These are phyloP conservation scores for Colletotrichum tamarilloi DNA, from an alignment of 2,329 filamentous ascomycete species.

Conservation along the genomic window DNA sequence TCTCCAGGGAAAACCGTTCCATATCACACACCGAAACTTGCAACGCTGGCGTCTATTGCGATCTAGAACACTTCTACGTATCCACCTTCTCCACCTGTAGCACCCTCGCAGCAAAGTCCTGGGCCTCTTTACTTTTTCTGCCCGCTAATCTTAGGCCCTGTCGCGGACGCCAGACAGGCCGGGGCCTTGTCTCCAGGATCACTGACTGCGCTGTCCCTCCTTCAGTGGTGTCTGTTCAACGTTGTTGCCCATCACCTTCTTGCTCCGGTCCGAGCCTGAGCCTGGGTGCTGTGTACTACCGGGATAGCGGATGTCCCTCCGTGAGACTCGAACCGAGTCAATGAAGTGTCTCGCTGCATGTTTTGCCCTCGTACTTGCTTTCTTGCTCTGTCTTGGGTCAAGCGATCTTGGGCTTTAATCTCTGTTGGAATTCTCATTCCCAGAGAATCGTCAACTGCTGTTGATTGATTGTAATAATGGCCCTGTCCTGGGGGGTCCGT, in stretches of 20 bases:
- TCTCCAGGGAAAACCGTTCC: slow-evolving; percentile 27
- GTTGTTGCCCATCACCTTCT: not conserved
- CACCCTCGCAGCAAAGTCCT: slow-evolving; percentile 2
- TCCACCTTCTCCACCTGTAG: slow-evolving; percentile 1
- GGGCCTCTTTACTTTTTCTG: not conserved
- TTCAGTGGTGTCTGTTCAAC: not conserved
- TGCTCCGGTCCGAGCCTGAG: slow-evolving; percentile 16
- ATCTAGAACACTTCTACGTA: slow-evolving; percentile 30
- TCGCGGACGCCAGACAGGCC: not conserved
- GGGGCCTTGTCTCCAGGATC: not conserved
- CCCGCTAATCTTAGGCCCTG: not conserved
- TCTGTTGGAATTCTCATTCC: no score
- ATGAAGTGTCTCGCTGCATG: slow-evolving; percentile 23
- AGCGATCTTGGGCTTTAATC: not conserved
- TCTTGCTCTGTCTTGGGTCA: not conserved
- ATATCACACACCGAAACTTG: slow-evolving; percentile 31
- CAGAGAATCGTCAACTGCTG: no score
- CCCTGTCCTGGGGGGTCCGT: not conserved
- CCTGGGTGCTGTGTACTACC: not conserved
- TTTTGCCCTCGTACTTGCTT: slow-evolving; percentile 8
- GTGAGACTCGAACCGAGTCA: slow-evolving; percentile 12
- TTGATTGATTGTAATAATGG: no score
- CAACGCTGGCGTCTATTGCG: slow-evolving; percentile 20
- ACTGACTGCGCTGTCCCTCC: not conserved
- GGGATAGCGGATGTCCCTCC: not conserved